Conservation (phyloP, 371 early-diverging fungal genomes). For the Rhizomucor pusillus region DNA sequence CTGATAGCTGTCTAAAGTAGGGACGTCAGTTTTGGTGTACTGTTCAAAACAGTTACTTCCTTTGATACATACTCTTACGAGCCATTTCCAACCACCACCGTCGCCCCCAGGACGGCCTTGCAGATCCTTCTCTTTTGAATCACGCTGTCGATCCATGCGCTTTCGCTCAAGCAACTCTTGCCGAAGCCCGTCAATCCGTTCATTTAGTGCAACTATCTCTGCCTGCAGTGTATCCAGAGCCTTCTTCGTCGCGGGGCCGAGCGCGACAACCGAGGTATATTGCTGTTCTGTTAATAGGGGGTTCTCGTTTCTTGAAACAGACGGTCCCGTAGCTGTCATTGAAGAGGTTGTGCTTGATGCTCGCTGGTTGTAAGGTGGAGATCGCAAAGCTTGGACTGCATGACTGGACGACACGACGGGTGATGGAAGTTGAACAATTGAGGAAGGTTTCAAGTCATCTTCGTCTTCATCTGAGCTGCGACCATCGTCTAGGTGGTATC, state of each 20-base stretch:
- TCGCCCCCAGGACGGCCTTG: no score
- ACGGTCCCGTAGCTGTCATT: conserved; percentile 25
- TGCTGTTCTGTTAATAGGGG: conserved; percentile 10
- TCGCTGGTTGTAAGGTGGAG: conserved; percentile 1
- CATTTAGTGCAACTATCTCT: conserved; percentile 44
- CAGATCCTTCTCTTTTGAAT: conserved; percentile 8
- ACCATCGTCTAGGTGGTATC: conserved; percentile 18
- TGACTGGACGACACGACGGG: conserved; percentile 10
- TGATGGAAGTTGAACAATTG: conserved; percentile 8
- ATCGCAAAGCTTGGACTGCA: not conserved
- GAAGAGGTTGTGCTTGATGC: conserved; percentile 24
- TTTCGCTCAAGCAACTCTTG: conserved; percentile 25
- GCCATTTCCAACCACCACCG: conserved; percentile 34
- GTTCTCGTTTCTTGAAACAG: conserved; percentile 2
- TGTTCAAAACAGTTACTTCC: not conserved
- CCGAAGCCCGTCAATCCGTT: conserved; percentile 40
- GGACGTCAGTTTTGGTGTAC: not conserved
- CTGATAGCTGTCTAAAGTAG: conserved; percentile 34
- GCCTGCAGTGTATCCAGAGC: conserved; percentile 41
- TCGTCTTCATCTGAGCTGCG: conserved; percentile 11
- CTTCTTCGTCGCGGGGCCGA: conserved; percentile 40
- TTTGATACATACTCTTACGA: conserved; percentile 30
- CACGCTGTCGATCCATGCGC: not conserved
- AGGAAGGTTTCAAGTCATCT: not conserved
- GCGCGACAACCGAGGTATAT: conserved; percentile 20